These are phyloP conservation scores for Rhypophila decipiens DNA, from an alignment of 495 filamentous ascomycete species.

Conservation along the genomic window DNA sequence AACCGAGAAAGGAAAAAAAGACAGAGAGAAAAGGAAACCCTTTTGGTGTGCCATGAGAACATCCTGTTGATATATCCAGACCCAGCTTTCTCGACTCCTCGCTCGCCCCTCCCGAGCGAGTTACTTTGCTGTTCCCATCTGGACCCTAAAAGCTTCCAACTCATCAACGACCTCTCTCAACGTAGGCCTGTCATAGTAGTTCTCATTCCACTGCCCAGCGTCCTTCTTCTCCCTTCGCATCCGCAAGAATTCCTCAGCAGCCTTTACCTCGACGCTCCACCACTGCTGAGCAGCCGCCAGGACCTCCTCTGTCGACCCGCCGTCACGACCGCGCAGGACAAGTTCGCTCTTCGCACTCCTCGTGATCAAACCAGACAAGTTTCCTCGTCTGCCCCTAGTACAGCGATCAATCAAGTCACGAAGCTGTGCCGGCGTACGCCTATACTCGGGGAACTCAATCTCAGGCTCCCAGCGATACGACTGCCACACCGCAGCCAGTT, in stretches of 20 bases:
- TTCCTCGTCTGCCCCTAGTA: slow-evolving; percentile 33
- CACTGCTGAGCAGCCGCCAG: slow-evolving; percentile 26
- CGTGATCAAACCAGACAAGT: slow-evolving; percentile 27
- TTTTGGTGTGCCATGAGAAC: too few relatives aligned
- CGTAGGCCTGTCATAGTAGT: slow-evolving; percentile 34
- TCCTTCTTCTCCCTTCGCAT: slow-evolving; percentile 22
- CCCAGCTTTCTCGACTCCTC: too few relatives aligned
- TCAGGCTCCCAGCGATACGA: slow-evolving; percentile 42
- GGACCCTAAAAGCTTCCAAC: slow-evolving; percentile 1
- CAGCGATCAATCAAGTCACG: slow-evolving; percentile 36
- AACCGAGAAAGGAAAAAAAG: too few relatives aligned
- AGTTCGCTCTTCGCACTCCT: slow-evolving; percentile 34
- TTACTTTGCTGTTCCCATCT: too few relatives aligned
- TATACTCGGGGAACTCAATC: slow-evolving; percentile 40
- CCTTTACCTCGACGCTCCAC: slow-evolving; percentile 36
- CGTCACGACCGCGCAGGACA: slow-evolving; percentile 18
- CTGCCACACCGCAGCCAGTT: slow-evolving; percentile 42
- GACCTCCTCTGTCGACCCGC: slow-evolving; percentile 22
- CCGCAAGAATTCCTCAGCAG: slow-evolving; percentile 31
- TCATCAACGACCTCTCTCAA: slow-evolving; percentile 24
- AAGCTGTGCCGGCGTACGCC: slow-evolving; percentile 29
- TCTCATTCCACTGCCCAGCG: slow-evolving; percentile 34
- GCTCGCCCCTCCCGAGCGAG: too few relatives aligned
- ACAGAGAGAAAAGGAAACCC: too few relatives aligned
- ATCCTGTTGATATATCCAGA: too few relatives aligned